A percentile compares a stretch with the other conserved stretches of the same genome.
phyloP scores from a whole-genome alignment of 345 rosid genomes.

The Corchorus capsularis region DNA sequence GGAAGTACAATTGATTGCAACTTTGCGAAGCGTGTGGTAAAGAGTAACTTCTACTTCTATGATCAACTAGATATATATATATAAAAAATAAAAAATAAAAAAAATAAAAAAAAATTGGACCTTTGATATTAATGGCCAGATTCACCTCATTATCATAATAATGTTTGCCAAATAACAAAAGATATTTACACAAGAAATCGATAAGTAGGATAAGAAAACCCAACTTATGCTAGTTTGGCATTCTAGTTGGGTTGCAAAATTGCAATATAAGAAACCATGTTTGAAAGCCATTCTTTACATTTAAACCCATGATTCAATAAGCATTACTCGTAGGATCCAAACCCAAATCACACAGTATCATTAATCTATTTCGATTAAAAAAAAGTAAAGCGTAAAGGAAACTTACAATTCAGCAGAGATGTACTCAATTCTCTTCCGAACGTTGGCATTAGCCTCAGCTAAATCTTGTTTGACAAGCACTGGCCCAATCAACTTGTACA shows the following conservation, averaged over 20 bases:
- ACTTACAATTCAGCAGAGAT: conserved; percentile 88
- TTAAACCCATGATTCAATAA: not conserved
- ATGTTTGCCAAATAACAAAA: not conserved
- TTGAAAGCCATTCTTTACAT: not conserved
- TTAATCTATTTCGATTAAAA: no score
- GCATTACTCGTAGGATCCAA: not conserved
- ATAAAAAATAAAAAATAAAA: no score
- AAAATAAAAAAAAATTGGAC: not conserved
- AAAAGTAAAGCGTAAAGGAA: not conserved
- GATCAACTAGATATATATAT: not conserved
- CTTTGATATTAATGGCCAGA: not conserved
- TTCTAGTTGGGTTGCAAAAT: not conserved
- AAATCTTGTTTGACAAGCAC: conserved; percentile 96
- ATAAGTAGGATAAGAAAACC: not conserved
- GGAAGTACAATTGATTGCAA: not conserved
- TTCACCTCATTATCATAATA: not conserved
- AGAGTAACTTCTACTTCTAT: not conserved
- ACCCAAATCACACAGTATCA: not conserved
- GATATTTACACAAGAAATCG: not conserved
- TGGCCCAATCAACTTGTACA: conserved; percentile 92
- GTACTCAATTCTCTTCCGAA: conserved; percentile 91
- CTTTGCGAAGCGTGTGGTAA: not conserved
- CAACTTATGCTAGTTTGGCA: not conserved
- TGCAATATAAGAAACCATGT: not conserved
- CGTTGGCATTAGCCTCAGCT: conserved; percentile 96